These are phyloP conservation scores for Cinchona pubescens DNA, from an alignment of 257 asterid genomes.

Conservation along the genomic window DNA sequence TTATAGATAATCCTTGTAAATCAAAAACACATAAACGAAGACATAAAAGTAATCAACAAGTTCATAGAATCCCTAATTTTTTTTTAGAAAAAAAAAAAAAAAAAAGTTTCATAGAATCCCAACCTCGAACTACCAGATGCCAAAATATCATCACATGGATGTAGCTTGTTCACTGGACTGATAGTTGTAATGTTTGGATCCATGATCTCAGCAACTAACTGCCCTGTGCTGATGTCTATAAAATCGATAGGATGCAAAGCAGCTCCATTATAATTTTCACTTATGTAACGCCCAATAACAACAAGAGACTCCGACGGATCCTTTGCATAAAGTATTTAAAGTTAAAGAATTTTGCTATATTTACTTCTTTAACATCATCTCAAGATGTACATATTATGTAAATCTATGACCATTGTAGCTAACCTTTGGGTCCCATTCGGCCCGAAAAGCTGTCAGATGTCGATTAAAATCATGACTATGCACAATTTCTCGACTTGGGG, in stretches of 20 bases:
- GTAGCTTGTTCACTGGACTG: slow-evolving; percentile 91
- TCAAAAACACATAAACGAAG: background rate
- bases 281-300: slow-evolving; percentile 91
- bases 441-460: slow-evolving; percentile 85
- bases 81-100: too few species aligned
- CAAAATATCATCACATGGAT: slow-evolving; percentile 85
- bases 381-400: background rate
- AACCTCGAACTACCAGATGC: slow-evolving; percentile 98
- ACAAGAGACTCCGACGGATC: slow-evolving; percentile 85
- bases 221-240: slow-evolving; percentile 76
- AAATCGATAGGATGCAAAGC: slow-evolving; percentile 97
- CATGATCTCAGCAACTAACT: slow-evolving; percentile 83
- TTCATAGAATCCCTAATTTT: too few species aligned
- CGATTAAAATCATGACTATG: slow-evolving; percentile 96
- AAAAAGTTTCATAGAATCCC: slow-evolving; percentile 22
- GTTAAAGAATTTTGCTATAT: background rate
- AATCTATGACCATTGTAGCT: slow-evolving; percentile 13
- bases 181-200: slow-evolving; percentile 93
- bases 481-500: slow-evolving; percentile 93
- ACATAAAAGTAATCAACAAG: slow-evolving; percentile 1
- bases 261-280: slow-evolving; percentile 81
- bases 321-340: slow-evolving; percentile 42
- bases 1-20: background rate
- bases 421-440: slow-evolving; percentile 99
- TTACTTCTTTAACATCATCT: background rate